Evolutionary conservation across 495 filamentous ascomycete species (phyloP).

Genomic region (Xylaria venustula): DNA sequence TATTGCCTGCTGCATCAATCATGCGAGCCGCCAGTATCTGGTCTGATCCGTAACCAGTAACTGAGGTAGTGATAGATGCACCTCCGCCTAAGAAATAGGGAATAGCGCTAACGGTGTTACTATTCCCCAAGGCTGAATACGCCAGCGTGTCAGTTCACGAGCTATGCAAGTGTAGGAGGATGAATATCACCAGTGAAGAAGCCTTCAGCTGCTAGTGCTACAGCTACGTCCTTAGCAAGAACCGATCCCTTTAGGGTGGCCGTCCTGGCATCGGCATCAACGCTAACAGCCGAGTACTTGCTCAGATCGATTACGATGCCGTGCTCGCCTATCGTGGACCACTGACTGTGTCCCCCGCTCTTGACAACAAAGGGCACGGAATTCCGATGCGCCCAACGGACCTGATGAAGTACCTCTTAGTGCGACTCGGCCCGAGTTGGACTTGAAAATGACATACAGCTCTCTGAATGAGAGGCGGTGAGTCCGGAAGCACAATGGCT

Average conservation of each 20-base stretch:
- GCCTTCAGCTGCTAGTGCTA: slow-evolving; percentile 17
- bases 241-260: slow-evolving; percentile 19
- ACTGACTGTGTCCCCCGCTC: slow-evolving; percentile 33
- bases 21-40: slow-evolving; percentile 31
- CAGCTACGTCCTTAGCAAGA: slow-evolving; percentile 7
- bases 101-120: slow-evolving; percentile 29
- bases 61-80: background rate
- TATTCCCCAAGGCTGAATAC: slow-evolving; percentile 25
- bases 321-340: slow-evolving; percentile 26
- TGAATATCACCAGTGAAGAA: slow-evolving; percentile 21
- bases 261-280: slow-evolving; percentile 16
- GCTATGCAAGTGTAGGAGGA: background rate
- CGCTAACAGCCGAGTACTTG: slow-evolving; percentile 19
- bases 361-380: slow-evolving; percentile 29
- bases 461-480: slow-evolving; percentile 15
- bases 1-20: slow-evolving; percentile 23
- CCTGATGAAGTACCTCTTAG: background rate
- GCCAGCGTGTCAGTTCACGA: background rate
- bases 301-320: slow-evolving; percentile 34
- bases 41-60: slow-evolving; percentile 23
- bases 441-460: background rate
- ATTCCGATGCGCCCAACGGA: slow-evolving; percentile 17
- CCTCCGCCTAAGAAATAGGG: slow-evolving; percentile 29
- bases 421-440: no score
- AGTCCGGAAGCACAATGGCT: slow-evolving; percentile 23